Percentiles rank a stretch among this genome's conserved stretches.
Evolutionary conservation across 805 yeast species (phyloP).

Genomic region (Cyberlindnera maclurae): DNA sequence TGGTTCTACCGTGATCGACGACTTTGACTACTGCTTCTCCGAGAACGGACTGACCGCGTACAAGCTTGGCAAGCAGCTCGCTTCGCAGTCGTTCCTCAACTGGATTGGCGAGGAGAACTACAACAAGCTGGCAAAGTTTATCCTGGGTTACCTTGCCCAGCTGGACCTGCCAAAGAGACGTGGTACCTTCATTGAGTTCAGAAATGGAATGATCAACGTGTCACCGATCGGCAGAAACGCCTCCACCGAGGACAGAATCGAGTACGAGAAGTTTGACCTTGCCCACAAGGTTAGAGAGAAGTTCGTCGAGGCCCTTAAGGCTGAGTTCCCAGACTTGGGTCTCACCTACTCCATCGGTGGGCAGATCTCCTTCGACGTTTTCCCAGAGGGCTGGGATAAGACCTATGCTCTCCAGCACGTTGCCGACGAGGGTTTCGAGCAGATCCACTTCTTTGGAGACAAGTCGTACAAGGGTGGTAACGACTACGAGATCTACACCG

Average conservation of each 20-base stretch:
- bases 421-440: slow-evolving; percentile 71
- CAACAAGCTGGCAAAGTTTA: slow-evolving; percentile 80
- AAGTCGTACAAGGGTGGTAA: slow-evolving; percentile 96
- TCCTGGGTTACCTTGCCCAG: slow-evolving; percentile 75
- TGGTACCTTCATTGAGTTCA: slow-evolving; percentile 97
- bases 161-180: slow-evolving; percentile 93
- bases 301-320: slow-evolving; percentile 78
- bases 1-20: slow-evolving; percentile 67
- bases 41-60: slow-evolving; percentile 98
- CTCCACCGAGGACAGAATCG: slow-evolving; percentile 86
- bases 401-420: slow-evolving; percentile 96
- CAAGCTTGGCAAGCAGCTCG: slow-evolving; percentile 80
- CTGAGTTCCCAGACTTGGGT: slow-evolving; percentile 73
- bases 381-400: slow-evolving; percentile 99
- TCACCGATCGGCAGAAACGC: slow-evolving; percentile 99
- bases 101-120: slow-evolving; percentile 96
- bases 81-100: slow-evolving; percentile 87
- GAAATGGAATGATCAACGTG: slow-evolving; percentile 98
- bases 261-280: slow-evolving; percentile 80
- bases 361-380: slow-evolving; percentile 97
- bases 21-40: slow-evolving; percentile 92
- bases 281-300: slow-evolving; percentile 74
- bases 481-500: slow-evolving; percentile 94
- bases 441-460: slow-evolving; percentile 98
- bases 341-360: slow-evolving; percentile 98